Base-by-base conservation (phyloP, 768 basidiomycete genomes). In the Strobilomyces echinocephalus region DNA sequence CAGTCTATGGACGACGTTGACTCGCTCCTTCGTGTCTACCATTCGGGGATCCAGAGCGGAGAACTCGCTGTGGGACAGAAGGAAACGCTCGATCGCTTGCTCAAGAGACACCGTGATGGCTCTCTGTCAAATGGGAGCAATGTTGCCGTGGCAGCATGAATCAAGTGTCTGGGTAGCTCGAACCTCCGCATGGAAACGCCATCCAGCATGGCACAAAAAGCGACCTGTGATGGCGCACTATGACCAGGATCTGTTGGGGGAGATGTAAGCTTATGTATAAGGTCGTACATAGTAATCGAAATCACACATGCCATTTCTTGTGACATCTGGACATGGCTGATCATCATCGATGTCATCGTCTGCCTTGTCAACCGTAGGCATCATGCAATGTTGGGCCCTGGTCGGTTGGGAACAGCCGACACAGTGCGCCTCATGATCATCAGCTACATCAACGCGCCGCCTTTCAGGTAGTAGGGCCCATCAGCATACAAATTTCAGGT, bases 1-100 rank as follows among this genome's bases (percentile, higher is more conserved):
- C 97, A 99, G 71, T 92, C 90, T 12, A 98, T 99, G 93, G 95
- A 98, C 66, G 95, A 98, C 67, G 97, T 99, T 56, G 97, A 99
- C 73, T 90, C 92, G 31, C 84, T 99, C 35, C 81, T 99, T 42
- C 91, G 97, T 68, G 81, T 98, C 38, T 97, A 97, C 74, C 94
- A 97, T 78, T 88, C 88, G 49, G 93, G 88, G 33, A 93, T 97
- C 70, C 85, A 88, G 66, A 86, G 87, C 35, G 97, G 97, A 53
- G 85, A 91, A 69, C 88, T 99, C 63, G 84, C 83, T 42, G 87
- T 97, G 40, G 94, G 97, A n/a, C 91, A 97, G 73, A 88, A 87
- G 73, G 87, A 89, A 65, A 87, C 91, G 6, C 79, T 98, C 30
- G 94, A 97, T 70, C 80, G 85, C 54, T 77, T 98, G 31, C 79